Evolutionary conservation across 2,329 filamentous ascomycete genomes (phyloP).

Genomic region (Penicillium digitatum): DNA sequence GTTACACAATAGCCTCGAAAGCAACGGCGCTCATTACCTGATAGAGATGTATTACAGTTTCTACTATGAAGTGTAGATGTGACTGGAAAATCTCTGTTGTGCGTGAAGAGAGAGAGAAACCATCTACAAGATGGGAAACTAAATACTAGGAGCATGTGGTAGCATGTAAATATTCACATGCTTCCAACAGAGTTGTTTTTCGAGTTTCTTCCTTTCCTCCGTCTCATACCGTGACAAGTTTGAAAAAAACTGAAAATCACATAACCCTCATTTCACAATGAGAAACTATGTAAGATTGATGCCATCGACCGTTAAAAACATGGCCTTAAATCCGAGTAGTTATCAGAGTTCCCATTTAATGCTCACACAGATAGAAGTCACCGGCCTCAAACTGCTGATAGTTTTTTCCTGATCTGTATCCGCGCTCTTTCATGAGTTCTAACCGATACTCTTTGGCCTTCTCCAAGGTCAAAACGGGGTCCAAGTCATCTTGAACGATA

Average conservation of each 20-base stretch:
- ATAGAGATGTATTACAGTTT: too few relatives aligned
- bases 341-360: background rate
- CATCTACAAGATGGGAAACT: too few relatives aligned
- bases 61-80: too few relatives aligned
- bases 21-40: too few relatives aligned
- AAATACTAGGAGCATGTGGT: too few relatives aligned
- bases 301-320: too few relatives aligned
- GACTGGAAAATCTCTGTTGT: too few relatives aligned
- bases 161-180: too few relatives aligned
- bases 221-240: too few relatives aligned
- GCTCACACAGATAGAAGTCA: constrained; percentile 12
- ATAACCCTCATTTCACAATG: background rate
- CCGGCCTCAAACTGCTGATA: constrained; percentile 8
- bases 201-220: background rate
- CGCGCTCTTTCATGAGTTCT: constrained; percentile 19
- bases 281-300: background rate
- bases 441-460: constrained; percentile 38
- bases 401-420: background rate
- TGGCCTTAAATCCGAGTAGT: background rate
- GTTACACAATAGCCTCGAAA: too few relatives aligned
- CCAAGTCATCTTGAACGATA: constrained; percentile 24
- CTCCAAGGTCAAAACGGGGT: constrained; percentile 31
- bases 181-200: too few relatives aligned
- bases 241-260: background rate
- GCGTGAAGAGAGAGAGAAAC: too few relatives aligned